Conservation (phyloP, 306 rosid genomes). For the Crotalaria pallida region DNA sequence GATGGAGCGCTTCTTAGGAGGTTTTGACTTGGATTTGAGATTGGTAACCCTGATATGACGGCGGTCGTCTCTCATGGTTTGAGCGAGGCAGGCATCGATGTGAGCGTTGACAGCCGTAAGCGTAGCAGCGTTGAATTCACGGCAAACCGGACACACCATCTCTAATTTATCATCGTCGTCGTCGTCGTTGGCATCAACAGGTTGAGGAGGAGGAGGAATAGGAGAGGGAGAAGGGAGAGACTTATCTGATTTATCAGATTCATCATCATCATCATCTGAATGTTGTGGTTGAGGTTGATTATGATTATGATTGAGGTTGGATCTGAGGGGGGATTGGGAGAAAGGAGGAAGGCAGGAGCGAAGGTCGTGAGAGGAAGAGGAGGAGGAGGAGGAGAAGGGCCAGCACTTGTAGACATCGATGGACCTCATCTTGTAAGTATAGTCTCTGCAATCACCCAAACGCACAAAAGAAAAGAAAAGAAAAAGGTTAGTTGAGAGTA, state of each 20-base stretch:
- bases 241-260: background rate
- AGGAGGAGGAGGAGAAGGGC: conserved; percentile 44
- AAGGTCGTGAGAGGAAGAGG: conserved; percentile 22
- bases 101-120: conserved; percentile 60
- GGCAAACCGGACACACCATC: conserved; percentile 70
- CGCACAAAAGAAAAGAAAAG: too few relatives aligned
- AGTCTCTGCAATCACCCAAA: conserved; percentile 45
- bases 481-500: too few relatives aligned
- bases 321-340: conserved; percentile 34
- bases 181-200: background rate
- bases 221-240: background rate
- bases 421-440: conserved; percentile 69
- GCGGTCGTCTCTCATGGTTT: conserved; percentile 36
- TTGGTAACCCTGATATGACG: conserved; percentile 29
- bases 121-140: conserved; percentile 48
- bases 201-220: background rate
- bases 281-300: background rate
- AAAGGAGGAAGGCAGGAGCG: conserved; percentile 71
- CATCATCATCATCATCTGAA: background rate
- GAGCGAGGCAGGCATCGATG: conserved; percentile 56
- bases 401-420: conserved; percentile 60
- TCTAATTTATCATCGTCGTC: conserved; percentile 40
- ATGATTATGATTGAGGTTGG: conserved; percentile 27
- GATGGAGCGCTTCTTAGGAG: conserved; percentile 78
- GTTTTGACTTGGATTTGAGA: conserved; percentile 33